Evolutionary conservation across 768 basidiomycete species (phyloP).

Genomic region (Lactarius sp.): DNA sequence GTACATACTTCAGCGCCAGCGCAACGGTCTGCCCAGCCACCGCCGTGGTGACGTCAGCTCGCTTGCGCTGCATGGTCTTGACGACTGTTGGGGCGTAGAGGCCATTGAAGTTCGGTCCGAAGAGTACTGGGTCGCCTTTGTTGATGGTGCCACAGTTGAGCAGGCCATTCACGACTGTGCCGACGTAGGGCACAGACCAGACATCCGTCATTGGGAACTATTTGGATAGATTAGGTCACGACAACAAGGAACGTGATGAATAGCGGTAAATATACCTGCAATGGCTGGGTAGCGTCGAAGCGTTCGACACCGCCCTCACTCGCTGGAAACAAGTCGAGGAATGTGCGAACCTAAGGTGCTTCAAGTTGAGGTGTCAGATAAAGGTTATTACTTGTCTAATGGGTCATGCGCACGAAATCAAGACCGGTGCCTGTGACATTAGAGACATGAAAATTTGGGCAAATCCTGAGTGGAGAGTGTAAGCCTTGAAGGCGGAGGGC

Average conservation of each 20-base stretch:
- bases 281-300: constrained; percentile 71
- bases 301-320: constrained; percentile 80
- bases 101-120: constrained; percentile 93
- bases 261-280: constrained; percentile 50
- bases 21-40: constrained; percentile 97
- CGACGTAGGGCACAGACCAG: constrained; percentile 84
- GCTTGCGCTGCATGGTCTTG: constrained; percentile 91
- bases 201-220: constrained; percentile 83
- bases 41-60: constrained; percentile 73
- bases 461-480: constrained; percentile 48
- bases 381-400: not conserved
- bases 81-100: constrained; percentile 75
- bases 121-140: constrained; percentile 69
- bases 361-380: not conserved
- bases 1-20: constrained; percentile 85
- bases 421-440: constrained; percentile 95
- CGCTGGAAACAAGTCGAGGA: constrained; percentile 86
- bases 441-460: constrained; percentile 87
- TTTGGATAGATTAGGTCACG: constrained; percentile 9
- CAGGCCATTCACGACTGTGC: constrained; percentile 82
- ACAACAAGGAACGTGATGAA: not conserved
- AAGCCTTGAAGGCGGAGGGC: not conserved
- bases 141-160: constrained; percentile 70
- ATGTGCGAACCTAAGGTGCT: constrained; percentile 62
- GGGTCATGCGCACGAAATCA: constrained; percentile 48